Conservation (phyloP, 2,329 filamentous ascomycete species). For the Dactylellina drechsleri region DNA sequence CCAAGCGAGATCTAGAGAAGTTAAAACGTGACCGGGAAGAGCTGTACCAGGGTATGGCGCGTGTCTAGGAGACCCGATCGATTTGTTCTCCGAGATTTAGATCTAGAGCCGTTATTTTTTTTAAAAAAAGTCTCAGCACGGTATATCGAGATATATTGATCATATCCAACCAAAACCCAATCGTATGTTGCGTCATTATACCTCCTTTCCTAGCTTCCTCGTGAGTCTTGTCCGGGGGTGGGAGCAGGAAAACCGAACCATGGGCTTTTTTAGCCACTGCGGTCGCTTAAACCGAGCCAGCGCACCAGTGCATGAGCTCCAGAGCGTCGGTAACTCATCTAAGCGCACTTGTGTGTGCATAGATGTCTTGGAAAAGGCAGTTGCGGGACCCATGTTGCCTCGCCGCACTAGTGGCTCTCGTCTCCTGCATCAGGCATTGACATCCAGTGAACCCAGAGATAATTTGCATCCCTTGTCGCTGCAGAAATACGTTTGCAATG, state of each 20-base stretch:
- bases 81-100: neutral
- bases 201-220: neutral
- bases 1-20: constrained; percentile 72
- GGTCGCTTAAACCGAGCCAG: constrained; percentile 23
- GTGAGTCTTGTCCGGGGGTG: constrained; percentile 9
- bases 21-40: constrained; percentile 74
- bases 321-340: constrained; percentile 26
- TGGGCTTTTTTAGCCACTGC: constrained; percentile 14
- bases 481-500: constrained; percentile 27
- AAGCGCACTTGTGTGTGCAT: constrained; percentile 26
- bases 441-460: constrained; percentile 36
- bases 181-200: constrained; percentile 40
- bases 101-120: no score
- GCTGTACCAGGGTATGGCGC: constrained; percentile 75
- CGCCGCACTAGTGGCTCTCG: constrained; percentile 39
- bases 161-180: constrained; percentile 15
- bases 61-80: constrained; percentile 12
- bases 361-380: constrained; percentile 13
- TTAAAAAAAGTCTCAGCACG: constrained; percentile 19
- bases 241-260: constrained; percentile 11
- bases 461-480: constrained; percentile 28
- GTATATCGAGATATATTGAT: constrained; percentile 30
- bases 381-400: constrained; percentile 26
- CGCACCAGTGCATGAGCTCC: constrained; percentile 4
- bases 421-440: constrained; percentile 37